Evolutionary conservation across 768 basidiomycete genomes (phyloP).

Genomic region (Xerocomellus chrysenteron): DNA sequence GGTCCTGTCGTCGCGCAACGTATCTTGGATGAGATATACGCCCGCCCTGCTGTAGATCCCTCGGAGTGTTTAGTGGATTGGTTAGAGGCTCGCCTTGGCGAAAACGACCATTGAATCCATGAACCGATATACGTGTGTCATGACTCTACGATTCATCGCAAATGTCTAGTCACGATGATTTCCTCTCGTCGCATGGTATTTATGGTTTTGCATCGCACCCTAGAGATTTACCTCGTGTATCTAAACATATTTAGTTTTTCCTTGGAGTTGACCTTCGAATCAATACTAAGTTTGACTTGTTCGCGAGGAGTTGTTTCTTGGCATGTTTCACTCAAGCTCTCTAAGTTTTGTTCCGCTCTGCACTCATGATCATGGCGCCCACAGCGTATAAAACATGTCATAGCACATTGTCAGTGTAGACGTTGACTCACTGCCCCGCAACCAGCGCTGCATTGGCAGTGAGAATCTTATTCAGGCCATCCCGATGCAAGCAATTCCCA

Average conservation of each 20-base stretch:
- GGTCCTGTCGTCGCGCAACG: conserved; percentile 56
- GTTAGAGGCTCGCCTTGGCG: conserved; percentile 37
- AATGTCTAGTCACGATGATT: not conserved
- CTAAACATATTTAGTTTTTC: not conserved
- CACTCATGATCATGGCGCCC: not conserved
- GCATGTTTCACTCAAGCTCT: not conserved
- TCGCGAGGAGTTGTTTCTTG: not conserved
- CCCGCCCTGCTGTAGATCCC: conserved; percentile 32
- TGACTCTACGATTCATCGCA: not conserved
- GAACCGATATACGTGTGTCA: not conserved
- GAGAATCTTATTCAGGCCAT: conserved; percentile 59
- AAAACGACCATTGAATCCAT: conserved; percentile 20
- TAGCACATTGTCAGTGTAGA: not conserved
- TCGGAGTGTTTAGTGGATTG: conserved; percentile 39
- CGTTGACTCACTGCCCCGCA: not conserved
- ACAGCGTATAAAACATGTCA: not conserved
- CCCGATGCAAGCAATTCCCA: conserved; percentile 65
- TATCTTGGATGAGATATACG: conserved; percentile 50
- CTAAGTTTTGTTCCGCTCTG: not conserved
- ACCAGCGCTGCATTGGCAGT: conserved; percentile 37
- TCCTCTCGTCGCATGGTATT: not conserved
- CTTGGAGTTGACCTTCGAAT: too few species aligned
- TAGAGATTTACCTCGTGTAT: not conserved
- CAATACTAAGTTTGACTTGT: not conserved
- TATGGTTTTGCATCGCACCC: not conserved